phyloP scores from a whole-genome alignment of 768 basidiomycete genomes.

The Leccinum subtestaceum region DNA sequence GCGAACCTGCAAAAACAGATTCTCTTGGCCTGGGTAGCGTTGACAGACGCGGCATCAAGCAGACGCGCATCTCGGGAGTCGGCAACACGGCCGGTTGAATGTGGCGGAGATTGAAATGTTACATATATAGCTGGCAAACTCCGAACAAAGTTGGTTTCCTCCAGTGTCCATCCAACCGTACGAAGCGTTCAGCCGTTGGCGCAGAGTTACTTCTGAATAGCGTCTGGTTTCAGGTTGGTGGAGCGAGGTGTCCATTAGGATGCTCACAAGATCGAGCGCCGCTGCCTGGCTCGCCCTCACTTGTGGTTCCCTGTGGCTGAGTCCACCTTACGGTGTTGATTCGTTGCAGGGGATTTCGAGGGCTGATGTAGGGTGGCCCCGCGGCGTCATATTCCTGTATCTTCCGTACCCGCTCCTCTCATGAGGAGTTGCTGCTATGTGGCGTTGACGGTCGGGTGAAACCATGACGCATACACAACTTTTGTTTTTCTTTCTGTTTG shows the following conservation, averaged over 20 bases:
- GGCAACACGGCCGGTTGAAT: slow-evolving; percentile 12
- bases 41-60: slow-evolving; percentile 47
- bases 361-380: slow-evolving; percentile 42
- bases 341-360: slow-evolving; percentile 37
- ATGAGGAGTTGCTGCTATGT: slow-evolving; percentile 44
- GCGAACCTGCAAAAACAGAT: slow-evolving; percentile 67
- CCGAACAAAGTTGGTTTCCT: slow-evolving; percentile 22
- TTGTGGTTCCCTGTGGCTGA: slow-evolving; percentile 36
- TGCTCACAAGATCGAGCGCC: slow-evolving; percentile 50
- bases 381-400: slow-evolving; percentile 83
- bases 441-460: slow-evolving; percentile 78
- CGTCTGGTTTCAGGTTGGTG: slow-evolving; percentile 72
- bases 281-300: slow-evolving; percentile 36
- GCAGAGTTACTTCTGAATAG: slow-evolving; percentile 46
- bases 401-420: slow-evolving; percentile 55
- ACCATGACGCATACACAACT: slow-evolving; percentile 70
- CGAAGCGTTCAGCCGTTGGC: slow-evolving; percentile 58
- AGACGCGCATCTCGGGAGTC: slow-evolving; percentile 4
- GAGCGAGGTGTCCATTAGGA: slow-evolving; percentile 63
- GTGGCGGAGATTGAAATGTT: slow-evolving; percentile 28
- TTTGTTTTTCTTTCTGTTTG: background rate
- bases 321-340: slow-evolving; percentile 56
- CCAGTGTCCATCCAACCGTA: slow-evolving; percentile 67
- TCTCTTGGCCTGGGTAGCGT: slow-evolving; percentile 51
- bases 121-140: slow-evolving; percentile 29